Conservation (phyloP, 2,329 filamentous ascomycete genomes). For the Neoarthrinium moseri region DNA sequence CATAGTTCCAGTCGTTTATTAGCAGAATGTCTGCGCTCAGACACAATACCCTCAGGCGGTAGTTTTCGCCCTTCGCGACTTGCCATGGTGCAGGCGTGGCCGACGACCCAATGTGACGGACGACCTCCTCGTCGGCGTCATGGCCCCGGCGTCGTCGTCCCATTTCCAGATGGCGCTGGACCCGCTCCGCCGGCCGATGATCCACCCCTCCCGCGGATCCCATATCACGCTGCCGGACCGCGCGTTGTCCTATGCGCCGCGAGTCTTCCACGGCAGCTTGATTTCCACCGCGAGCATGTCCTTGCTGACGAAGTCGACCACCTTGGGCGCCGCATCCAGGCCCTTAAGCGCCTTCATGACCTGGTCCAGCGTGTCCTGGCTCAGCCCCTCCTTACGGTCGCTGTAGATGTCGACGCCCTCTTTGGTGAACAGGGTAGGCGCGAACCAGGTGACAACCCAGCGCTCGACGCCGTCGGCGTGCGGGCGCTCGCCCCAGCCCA, state of each 20-base stretch:
- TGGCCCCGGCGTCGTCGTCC: too few species aligned
- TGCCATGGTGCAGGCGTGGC: too few species aligned
- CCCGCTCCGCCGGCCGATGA: too few species aligned
- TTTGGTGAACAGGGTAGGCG: constrained; percentile 78
- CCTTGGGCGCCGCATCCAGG: constrained; percentile 52
- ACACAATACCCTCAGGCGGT: too few species aligned
- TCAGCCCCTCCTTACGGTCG: constrained; percentile 59
- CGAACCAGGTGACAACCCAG: constrained; percentile 85
- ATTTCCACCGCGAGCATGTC: constrained; percentile 53
- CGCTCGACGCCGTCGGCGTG: constrained; percentile 42
- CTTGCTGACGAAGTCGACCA: constrained; percentile 49
- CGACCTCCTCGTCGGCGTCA: too few species aligned
- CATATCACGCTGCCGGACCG: background rate
- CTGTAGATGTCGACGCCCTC: constrained; percentile 80
- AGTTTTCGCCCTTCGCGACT: too few species aligned
- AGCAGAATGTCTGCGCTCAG: background rate
- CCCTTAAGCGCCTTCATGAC: constrained; percentile 55
- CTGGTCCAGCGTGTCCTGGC: constrained; percentile 50
- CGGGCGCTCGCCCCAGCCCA: constrained; percentile 66
- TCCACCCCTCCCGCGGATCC: background rate
- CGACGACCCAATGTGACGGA: too few species aligned
- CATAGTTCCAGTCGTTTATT: background rate
- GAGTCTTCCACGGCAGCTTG: constrained; percentile 47
- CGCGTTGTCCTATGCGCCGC: background rate
- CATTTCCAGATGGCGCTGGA: too few species aligned